Evolutionary conservation across 805 yeast genomes (phyloP), one percentile per base, ranked within the genome.

Genomic region (Spathaspora arborariae): DNA sequence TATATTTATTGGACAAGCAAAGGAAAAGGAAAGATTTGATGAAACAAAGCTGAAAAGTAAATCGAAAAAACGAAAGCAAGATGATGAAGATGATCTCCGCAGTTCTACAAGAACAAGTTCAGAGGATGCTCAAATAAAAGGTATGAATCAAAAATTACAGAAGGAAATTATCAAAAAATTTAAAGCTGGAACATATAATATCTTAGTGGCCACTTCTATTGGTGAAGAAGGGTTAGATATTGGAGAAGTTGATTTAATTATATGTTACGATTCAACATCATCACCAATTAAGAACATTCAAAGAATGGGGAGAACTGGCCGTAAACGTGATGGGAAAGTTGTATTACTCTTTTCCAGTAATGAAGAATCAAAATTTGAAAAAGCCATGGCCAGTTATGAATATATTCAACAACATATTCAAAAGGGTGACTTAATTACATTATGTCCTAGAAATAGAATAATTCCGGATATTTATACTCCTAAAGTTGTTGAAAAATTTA

Each of bases 201-300:
- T 88, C 7, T 68, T 94, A 18, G 96, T 94, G 5, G 97, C 98
- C 4, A 94, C 99, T 0, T 90, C 97, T 0, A 92, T 94, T 59
- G 99, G 98, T 41, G 99, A 94, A 63, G 99, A 94, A 72, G 99
- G 99, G 39, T 75, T 94, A 53, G 99, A 94, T 71, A 95, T 94
- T 54, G 99, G 99, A 26, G 97, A 95, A 62, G 99, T 94, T 45
- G 99, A 94, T 64, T 62, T 94, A 56, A 92, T 94, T 54, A 76
- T 94, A 6, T 91, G 97, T 60, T 94, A 82, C 65, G 99, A 94
- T 58, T 88, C 96, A 0, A 90, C 97, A 0, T 76, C 90, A 22
- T 88, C 96, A 39, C 97, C 98, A 0, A 92, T 94, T 47, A 88
- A 95, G 49, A 90, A 87, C 55, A 78, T 94, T 36, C 99, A 94